Percentiles rank a stretch among this genome's conserved stretches.
Evolutionary conservation across 2,329 filamentous ascomycete genomes (phyloP).

Genomic region (Aspergillus cejpii): DNA sequence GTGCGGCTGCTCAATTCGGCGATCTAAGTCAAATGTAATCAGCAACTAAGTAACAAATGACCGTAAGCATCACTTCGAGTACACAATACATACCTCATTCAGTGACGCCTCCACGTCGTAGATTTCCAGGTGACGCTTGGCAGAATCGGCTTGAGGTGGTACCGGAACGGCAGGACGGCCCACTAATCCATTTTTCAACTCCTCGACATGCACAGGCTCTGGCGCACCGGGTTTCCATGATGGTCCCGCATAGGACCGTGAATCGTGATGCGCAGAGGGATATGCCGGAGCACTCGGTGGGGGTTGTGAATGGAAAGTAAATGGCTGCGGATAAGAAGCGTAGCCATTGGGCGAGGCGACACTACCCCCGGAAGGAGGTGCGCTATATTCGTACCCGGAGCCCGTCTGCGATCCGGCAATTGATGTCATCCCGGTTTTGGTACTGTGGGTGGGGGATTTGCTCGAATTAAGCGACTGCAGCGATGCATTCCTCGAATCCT

Average conservation of each 20-base stretch:
- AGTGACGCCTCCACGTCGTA: conserved; percentile 52
- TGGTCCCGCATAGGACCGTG: conserved; percentile 26
- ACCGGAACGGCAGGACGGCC: conserved; percentile 23
- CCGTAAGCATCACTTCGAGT: background rate
- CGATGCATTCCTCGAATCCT: conserved; percentile 38
- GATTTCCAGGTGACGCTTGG: conserved; percentile 59
- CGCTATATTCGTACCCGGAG: conserved; percentile 35
- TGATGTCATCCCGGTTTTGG: conserved; percentile 35
- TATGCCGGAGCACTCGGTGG: conserved; percentile 28
- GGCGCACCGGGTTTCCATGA: conserved; percentile 25
- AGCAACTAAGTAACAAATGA: conserved; percentile 8
- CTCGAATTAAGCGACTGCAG: conserved; percentile 37
- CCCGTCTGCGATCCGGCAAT: conserved; percentile 34
- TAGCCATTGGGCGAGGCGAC: conserved; percentile 39
- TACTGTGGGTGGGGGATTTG: conserved; percentile 39
- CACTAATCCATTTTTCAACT: conserved; percentile 28
- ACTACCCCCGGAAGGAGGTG: conserved; percentile 32
- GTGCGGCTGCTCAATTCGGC: conserved; percentile 40
- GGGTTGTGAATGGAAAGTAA: conserved; percentile 30
- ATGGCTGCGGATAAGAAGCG: conserved; percentile 24
- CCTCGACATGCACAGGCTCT: conserved; percentile 28
- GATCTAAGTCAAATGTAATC: conserved; percentile 31
- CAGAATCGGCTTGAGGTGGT: conserved; percentile 40
- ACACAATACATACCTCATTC: conserved; percentile 39
- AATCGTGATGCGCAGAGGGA: conserved; percentile 28